phyloP scores from a whole-genome alignment of 2,329 filamentous ascomycete genomes.

The Ceratocystis harringtonii region DNA sequence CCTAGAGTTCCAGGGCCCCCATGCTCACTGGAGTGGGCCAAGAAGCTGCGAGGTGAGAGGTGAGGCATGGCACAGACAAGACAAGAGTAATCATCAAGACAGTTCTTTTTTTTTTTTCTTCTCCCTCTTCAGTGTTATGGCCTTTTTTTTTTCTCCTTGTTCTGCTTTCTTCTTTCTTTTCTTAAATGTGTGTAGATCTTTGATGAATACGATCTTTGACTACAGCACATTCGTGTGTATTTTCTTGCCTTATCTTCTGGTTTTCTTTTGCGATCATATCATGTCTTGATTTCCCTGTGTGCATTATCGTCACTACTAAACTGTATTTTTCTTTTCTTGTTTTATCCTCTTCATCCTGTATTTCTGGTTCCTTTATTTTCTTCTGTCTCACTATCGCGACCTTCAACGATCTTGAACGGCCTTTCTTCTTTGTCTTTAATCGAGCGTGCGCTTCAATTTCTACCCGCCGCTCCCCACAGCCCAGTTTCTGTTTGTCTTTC shows the following conservation, averaged over 20 bases:
- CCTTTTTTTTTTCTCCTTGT: background rate
- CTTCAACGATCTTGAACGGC: background rate
- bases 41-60: too few relatives aligned
- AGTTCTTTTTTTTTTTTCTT: background rate
- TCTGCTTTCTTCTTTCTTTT: background rate
- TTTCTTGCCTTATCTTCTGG: background rate
- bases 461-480: background rate
- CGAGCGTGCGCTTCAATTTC: background rate
- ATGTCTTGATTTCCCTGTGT: conserved; percentile 2
- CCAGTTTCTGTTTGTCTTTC: background rate
- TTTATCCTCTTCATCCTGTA: background rate
- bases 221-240: background rate
- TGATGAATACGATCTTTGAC: background rate
- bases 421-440: background rate
- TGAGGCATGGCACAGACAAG: background rate
- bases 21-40: too few relatives aligned
- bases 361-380: conserved; percentile 3
- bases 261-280: background rate
- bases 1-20: background rate
- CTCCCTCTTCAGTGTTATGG: background rate
- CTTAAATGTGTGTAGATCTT: background rate
- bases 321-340: background rate
- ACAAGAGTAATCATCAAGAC: background rate
- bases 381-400: background rate
- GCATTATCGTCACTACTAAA: background rate